phyloP scores from a whole-genome alignment of 495 filamentous ascomycete species.

The Penicillium lividum region DNA sequence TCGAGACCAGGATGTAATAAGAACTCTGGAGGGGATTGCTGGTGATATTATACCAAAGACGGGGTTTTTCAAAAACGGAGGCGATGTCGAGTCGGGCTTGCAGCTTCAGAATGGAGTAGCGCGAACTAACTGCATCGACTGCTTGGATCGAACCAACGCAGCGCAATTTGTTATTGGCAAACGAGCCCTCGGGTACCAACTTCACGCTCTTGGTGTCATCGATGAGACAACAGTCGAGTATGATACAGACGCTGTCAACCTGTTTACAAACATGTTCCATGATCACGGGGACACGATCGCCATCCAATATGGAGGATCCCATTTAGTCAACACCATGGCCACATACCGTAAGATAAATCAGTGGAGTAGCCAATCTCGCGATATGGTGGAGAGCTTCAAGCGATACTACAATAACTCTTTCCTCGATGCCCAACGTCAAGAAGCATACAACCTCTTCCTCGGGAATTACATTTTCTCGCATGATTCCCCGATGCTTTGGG shows the following conservation, averaged over 20 bases:
- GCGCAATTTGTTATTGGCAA: slow-evolving; percentile 99
- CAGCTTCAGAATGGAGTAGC: slow-evolving; percentile 89
- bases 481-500: slow-evolving; percentile 96
- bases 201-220: slow-evolving; percentile 90
- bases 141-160: slow-evolving; percentile 93
- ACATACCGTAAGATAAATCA: slow-evolving; percentile 98
- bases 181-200: slow-evolving; percentile 84
- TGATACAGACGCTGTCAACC: slow-evolving; percentile 91
- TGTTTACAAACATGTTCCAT: slow-evolving; percentile 95
- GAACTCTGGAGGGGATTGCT: slow-evolving; percentile 82
- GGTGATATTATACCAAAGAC: slow-evolving; percentile 82
- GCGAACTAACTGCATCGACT: slow-evolving; percentile 97
- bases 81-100: slow-evolving; percentile 59
- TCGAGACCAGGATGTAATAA: slow-evolving; percentile 95
- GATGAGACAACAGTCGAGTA: slow-evolving; percentile 78
- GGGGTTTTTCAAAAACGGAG: slow-evolving; percentile 93
- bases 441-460: slow-evolving; percentile 96
- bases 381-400: slow-evolving; percentile 99
- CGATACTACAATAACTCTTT: slow-evolving; percentile 99
- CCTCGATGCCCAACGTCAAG: slow-evolving; percentile 91
- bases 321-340: slow-evolving; percentile 98
- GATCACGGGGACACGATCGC: slow-evolving; percentile 97
- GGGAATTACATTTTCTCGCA: slow-evolving; percentile 93
- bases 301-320: slow-evolving; percentile 95
- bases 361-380: slow-evolving; percentile 94